A percentile compares a stretch with the other conserved stretches of the same genome.
phyloP scores from a whole-genome alignment of 1,139 yeast species.

The Suhomyces kunorum region DNA sequence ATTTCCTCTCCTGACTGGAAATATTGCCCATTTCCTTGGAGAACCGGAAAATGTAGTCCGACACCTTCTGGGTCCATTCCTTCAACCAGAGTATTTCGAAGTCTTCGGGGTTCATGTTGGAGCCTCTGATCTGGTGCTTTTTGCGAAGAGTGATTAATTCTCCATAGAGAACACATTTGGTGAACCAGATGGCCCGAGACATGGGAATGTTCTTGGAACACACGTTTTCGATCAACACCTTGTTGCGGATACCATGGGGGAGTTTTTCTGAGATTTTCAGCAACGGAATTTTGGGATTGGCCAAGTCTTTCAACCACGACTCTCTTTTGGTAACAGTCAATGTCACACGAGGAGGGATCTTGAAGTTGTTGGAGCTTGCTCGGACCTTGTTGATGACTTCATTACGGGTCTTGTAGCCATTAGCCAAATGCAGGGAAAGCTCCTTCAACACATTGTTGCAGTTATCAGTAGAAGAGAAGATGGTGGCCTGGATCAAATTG shows the following conservation, averaged over 20 bases:
- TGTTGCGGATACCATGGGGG: constrained; percentile 89
- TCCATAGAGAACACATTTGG: constrained; percentile 80
- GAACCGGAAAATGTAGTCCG: constrained; percentile 57
- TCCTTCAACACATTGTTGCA: constrained; percentile 42
- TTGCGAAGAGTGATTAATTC: constrained; percentile 71
- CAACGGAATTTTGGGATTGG: constrained; percentile 65
- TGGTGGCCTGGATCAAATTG: constrained; percentile 49
- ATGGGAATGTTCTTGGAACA: constrained; percentile 67
- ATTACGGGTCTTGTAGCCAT: constrained; percentile 62
- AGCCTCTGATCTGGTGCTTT: constrained; percentile 29
- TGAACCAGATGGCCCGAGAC: constrained; percentile 83
- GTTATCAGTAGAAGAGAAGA: constrained; percentile 40
- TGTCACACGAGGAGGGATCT: constrained; percentile 85
- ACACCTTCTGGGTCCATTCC: constrained; percentile 86
- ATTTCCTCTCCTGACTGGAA: constrained; percentile 32
- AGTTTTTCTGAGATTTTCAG: constrained; percentile 69
- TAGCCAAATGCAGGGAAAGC: constrained; percentile 54
- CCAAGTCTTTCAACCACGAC: constrained; percentile 79
- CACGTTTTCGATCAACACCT: constrained; percentile 70
- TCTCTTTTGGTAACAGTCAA: constrained; percentile 83
- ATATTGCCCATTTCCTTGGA: constrained; percentile 40
- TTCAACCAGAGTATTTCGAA: constrained; percentile 67
- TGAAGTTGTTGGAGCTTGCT: constrained; percentile 54
- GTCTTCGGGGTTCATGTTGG: constrained; percentile 19
- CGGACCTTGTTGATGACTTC: constrained; percentile 65